Conservation (phyloP, 2,329 filamentous ascomycete genomes). For the Fusarium sp. region DNA sequence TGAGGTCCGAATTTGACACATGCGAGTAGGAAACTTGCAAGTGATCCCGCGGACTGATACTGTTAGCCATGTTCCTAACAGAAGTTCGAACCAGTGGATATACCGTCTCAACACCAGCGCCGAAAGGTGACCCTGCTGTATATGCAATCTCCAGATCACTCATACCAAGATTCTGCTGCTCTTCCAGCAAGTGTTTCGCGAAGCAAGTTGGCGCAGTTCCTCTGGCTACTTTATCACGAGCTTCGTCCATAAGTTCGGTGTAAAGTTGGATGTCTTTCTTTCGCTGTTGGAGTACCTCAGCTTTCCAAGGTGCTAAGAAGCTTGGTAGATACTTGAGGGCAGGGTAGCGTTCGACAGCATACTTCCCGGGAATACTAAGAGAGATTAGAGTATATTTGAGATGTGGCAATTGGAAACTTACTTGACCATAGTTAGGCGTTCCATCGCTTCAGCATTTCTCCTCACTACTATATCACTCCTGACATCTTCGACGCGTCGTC, state of each 20-base stretch:
- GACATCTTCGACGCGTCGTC: constrained; percentile 49
- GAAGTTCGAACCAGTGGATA: neutral
- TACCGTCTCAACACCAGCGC: constrained; percentile 60
- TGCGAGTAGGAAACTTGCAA: constrained; percentile 64
- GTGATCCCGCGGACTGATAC: constrained; percentile 60
- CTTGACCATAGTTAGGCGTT: constrained; percentile 59
- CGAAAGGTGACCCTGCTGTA: constrained; percentile 60
- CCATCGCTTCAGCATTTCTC: constrained; percentile 58
- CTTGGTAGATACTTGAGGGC: constrained; percentile 56
- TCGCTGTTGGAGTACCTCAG: constrained; percentile 54
- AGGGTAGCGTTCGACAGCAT: constrained; percentile 58
- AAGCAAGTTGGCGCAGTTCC: constrained; percentile 58
- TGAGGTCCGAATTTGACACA: constrained; percentile 65
- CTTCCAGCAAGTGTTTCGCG: constrained; percentile 57
- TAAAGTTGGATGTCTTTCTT: constrained; percentile 57
- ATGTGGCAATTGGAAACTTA: constrained; percentile 34
- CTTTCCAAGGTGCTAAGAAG: constrained; percentile 58
- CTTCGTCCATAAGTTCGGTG: constrained; percentile 57
- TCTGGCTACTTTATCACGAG: constrained; percentile 51
- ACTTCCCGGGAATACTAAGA: constrained; percentile 48
- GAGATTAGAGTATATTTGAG: rapidly evolving
- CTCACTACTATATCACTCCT: constrained; percentile 55
- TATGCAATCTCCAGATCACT: constrained; percentile 60
- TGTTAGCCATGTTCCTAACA: neutral
- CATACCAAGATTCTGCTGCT: constrained; percentile 58